Conservation (phyloP, 139 green algal genomes). For the Chlorella sp. region DNA sequence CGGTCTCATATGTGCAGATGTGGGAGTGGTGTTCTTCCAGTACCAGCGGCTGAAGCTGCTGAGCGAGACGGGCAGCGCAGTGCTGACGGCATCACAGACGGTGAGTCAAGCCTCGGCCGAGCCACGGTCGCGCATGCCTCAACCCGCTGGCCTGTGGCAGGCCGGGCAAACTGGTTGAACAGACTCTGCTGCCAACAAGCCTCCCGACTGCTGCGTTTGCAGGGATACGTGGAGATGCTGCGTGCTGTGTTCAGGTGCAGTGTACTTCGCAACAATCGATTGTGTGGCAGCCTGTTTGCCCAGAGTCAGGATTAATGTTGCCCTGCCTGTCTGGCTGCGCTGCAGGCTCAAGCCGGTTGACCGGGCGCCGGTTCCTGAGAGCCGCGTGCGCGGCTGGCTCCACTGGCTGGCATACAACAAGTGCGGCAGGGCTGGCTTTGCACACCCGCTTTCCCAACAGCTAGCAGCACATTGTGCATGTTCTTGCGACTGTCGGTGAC, state of each 20-base stretch:
- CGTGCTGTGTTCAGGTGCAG: conserved; percentile 32
- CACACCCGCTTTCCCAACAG: no score
- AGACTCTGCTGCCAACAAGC: conserved; percentile 14
- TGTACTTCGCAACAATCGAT: not conserved
- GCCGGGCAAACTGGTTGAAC: not conserved
- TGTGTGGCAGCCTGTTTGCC: not conserved
- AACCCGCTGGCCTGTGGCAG: not conserved
- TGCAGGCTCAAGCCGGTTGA: conserved; percentile 62
- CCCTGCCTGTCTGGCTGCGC: not conserved
- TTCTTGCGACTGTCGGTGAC: no score
- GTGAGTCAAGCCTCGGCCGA: not conserved
- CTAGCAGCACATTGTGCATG: no score
- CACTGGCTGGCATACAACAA: conserved; percentile 39
- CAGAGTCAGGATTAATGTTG: not conserved
- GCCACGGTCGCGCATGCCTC: not conserved
- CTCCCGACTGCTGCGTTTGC: conserved; percentile 11
- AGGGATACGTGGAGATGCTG: conserved; percentile 23
- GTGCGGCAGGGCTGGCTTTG: no score
- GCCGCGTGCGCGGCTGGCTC: conserved; percentile 5
- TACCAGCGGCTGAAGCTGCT: conserved; percentile 78
- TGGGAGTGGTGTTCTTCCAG: conserved; percentile 85
- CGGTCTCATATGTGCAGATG: no score
- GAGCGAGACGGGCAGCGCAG: conserved; percentile 69
- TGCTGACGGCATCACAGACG: conserved; percentile 72
- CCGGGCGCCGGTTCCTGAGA: conserved; percentile 51